A percentile compares a stretch with the other conserved stretches of the same genome.
phyloP scores from a whole-genome alignment of 371 early-diverging fungal species.

The Circinella umbellata region DNA sequence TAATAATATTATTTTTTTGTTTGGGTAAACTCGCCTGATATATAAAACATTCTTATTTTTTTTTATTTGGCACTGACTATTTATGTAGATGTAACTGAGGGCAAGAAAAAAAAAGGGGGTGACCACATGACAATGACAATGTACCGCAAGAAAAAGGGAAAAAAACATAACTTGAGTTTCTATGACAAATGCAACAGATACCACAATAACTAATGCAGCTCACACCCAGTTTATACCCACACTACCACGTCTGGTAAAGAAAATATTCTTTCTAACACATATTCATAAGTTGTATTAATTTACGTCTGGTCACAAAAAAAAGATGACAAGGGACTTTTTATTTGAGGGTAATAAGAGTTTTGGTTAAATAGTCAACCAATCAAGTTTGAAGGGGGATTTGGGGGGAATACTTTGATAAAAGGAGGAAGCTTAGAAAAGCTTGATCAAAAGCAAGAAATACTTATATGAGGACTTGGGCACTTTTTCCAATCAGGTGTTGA shows the following conservation, averaged over 20 bases:
- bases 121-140: not conserved
- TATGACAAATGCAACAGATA: not conserved
- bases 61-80: too few relatives aligned
- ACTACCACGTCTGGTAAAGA: not conserved
- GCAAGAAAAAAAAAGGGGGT: not conserved
- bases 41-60: not conserved
- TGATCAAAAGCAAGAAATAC: too few relatives aligned
- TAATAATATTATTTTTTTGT: not conserved
- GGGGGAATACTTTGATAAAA: not conserved
- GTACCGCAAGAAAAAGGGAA: not conserved
- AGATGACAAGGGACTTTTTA: too few relatives aligned
- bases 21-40: not conserved
- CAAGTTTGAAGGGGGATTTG: not conserved
- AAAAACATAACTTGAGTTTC: not conserved
- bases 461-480: not conserved
- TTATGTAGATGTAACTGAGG: too few relatives aligned
- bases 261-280: not conserved
- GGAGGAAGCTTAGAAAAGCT: not conserved
- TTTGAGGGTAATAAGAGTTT: too few relatives aligned
- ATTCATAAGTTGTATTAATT: too few relatives aligned
- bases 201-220: not conserved
- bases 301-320: too few relatives aligned
- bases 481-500: conserved; percentile 6
- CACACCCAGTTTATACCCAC: too few relatives aligned
- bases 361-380: not conserved